Percentiles rank a stretch among this genome's conserved stretches.
Evolutionary conservation across 345 rosid genomes (phyloP).

Genomic region (Kernera saxatilis): DNA sequence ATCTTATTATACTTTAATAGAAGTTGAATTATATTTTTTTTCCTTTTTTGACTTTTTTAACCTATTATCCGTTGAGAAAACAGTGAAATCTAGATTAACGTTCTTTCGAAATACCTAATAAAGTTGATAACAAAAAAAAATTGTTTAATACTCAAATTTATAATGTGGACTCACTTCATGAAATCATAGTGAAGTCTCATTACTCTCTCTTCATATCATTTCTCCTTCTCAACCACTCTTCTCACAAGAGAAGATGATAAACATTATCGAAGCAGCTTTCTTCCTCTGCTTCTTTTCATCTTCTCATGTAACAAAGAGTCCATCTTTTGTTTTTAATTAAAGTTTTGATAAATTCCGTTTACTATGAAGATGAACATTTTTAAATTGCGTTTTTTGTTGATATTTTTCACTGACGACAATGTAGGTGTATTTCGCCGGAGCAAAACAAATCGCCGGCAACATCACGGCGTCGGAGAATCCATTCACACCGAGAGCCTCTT

Average conservation of each 20-base stretch:
- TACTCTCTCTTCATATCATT: slow-evolving; percentile 23
- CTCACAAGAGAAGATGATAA: slow-evolving; percentile 23
- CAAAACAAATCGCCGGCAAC: slow-evolving; percentile 3
- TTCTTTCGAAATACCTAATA: slow-evolving; percentile 11
- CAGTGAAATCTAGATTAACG: background rate
- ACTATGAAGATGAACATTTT: no score
- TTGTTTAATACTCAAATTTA: background rate
- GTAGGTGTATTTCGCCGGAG: slow-evolving; percentile 24
- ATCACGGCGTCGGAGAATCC: slow-evolving; percentile 38
- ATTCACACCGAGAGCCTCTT: slow-evolving; percentile 61
- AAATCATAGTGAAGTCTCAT: slow-evolving; percentile 16
- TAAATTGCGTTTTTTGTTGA: no score
- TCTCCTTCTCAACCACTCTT: slow-evolving; percentile 23
- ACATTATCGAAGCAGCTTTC: slow-evolving; percentile 1
- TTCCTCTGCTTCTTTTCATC: slow-evolving; percentile 13
- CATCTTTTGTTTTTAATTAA: background rate
- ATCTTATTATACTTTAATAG: background rate
- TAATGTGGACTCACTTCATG: background rate
- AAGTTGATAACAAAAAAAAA: background rate
- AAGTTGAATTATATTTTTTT: background rate
- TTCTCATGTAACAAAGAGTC: slow-evolving; percentile 13
- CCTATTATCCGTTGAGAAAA: slow-evolving; percentile 1
- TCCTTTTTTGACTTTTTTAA: background rate
- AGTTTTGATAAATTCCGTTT: background rate
- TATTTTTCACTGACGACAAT: background rate